Evolutionary conservation across 2,329 filamentous ascomycete genomes (phyloP).

Genomic region (Epichloe typhina): DNA sequence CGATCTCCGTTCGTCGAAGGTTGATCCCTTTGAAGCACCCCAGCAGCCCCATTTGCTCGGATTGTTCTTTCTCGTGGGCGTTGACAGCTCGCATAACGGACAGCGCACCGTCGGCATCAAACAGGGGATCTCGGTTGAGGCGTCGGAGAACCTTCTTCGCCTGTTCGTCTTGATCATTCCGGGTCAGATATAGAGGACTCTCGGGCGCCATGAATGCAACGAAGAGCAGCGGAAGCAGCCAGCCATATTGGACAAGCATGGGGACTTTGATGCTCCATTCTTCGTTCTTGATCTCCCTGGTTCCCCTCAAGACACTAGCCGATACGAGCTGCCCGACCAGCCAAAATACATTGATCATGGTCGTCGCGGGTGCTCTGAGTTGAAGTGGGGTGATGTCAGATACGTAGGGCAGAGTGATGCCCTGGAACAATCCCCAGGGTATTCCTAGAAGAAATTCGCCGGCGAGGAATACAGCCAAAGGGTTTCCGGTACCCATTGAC

Average conservation of each 20-base stretch:
- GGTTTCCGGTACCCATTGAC: background rate
- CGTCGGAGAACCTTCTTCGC: background rate
- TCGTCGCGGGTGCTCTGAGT: background rate
- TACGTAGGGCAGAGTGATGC: conserved; percentile 1
- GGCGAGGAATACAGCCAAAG: background rate
- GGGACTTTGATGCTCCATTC: background rate
- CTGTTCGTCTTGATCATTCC: background rate
- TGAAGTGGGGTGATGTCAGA: background rate
- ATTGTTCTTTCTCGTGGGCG: background rate
- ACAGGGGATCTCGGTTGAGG: background rate
- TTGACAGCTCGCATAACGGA: background rate
- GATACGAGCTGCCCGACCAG: background rate
- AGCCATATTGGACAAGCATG: background rate
- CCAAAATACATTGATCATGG: conserved; percentile 1
- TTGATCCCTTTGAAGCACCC: conserved; percentile 1
- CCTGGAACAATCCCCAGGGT: conserved; percentile 1
- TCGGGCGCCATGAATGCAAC: background rate
- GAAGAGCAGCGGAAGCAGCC: background rate
- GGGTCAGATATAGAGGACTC: background rate
- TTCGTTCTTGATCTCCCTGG: background rate
- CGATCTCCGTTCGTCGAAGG: conserved; percentile 24
- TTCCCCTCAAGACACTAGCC: background rate
- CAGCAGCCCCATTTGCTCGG: background rate
- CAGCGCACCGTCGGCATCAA: background rate
- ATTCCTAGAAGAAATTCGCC: background rate